Base-by-base conservation (phyloP, 768 basidiomycete genomes). In the Amanita rimosa region DNA sequence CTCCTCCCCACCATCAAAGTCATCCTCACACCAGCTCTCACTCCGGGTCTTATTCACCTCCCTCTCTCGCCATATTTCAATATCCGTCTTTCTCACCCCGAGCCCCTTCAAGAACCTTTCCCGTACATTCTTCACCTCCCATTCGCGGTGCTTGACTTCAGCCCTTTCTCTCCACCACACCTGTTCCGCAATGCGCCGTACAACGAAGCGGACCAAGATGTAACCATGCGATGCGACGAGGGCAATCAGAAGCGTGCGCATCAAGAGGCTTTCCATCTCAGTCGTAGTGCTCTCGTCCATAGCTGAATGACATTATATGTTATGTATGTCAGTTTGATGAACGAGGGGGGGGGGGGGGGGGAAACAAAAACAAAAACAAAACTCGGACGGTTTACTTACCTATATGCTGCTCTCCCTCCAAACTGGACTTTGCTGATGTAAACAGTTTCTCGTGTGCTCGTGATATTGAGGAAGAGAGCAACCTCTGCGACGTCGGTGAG, bases 211-310 rank as follows among this genome's bases (percentile, higher is more conserved):
- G 39, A 88, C 58, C 33, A 91, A 53, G 50, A 92, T 68, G 65
- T 83, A 95, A n/a, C 75, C 84, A 62, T 98, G 95, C 39, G 83
- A 86, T n/a, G 91, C 82, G 3, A 78, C 74, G 35, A 97, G 74
- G 1, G 91, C 86, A 36, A 95, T 68, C 16, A 90, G 63, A 7
- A 81, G 63, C 2, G 87, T 81, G 27, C 79, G 79, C 50, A 81
- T 52, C 6, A 90, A 64, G 7, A 83, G 57, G 39, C 75, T 70
- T 14, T 63, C 64, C 5, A 62, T 57, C 29, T 58, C 57, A 1
- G 48, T 46, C 0, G 60, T 44, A 1, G 52, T 40, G 9, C 54
- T 42, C 1, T 57, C 60, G 34, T 61, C 62, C 9, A 59, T 47
- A 16, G 59, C 59, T 60, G n/a, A 22, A 29, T 47, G n/a, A n/a